Percentiles rank a stretch among this genome's conserved stretches.
These are phyloP conservation scores for Lipomyces japonicus DNA, from an alignment of 805 yeast species.

Conservation along the genomic window DNA sequence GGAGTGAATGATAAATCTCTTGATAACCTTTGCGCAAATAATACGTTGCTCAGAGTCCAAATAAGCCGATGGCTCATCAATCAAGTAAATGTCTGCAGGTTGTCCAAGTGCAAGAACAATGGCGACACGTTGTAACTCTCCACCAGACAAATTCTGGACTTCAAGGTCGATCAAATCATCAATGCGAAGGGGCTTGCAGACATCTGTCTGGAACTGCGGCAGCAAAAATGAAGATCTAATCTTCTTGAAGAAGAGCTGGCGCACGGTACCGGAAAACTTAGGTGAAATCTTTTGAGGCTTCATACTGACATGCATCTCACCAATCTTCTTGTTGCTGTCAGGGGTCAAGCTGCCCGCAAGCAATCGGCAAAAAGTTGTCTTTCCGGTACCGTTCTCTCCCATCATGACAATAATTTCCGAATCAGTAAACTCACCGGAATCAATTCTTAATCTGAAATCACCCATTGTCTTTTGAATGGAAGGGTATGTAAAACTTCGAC, in stretches of 20 bases:
- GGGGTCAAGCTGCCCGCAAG: constrained; percentile 91
- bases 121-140: constrained; percentile 99
- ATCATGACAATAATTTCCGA: constrained; percentile 97
- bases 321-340: constrained; percentile 74
- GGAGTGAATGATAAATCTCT: constrained; percentile 92
- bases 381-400: constrained; percentile 99
- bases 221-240: constrained; percentile 89
- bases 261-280: constrained; percentile 96
- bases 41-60: constrained; percentile 99
- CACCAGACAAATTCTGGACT: constrained; percentile 96
- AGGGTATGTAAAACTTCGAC: constrained; percentile 75
- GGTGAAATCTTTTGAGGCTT: constrained; percentile 99
- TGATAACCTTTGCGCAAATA: constrained; percentile 95
- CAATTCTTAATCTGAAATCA: constrained; percentile 80
- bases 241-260: constrained; percentile 95
- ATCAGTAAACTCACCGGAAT: constrained; percentile 87
- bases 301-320: constrained; percentile 90
- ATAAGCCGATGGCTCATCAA: constrained; percentile 98
- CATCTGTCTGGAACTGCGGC: constrained; percentile 98
- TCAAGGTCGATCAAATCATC: constrained; percentile 96
- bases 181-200: constrained; percentile 87
- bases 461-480: constrained; percentile 89
- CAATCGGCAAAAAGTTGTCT: constrained; percentile 93
- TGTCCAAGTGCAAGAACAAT: constrained; percentile 91
- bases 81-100: constrained; percentile 91